Evolutionary conservation across 1,284 basidiomycete species (phyloP).

Genomic region (Sanguinoderma infundibulare): DNA sequence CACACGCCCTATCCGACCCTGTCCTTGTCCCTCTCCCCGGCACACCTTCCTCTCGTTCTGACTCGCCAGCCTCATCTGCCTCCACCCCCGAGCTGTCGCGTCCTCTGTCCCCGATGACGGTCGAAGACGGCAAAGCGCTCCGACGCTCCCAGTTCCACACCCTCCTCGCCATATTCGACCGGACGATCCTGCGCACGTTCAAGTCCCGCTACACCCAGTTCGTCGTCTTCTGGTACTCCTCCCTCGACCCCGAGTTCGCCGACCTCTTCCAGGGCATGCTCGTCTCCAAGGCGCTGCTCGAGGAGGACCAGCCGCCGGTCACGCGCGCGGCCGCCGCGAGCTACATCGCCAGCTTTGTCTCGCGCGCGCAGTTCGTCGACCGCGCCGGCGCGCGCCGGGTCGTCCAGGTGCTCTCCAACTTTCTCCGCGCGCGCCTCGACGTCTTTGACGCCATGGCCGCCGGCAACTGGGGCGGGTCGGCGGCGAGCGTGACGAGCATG

Average conservation of each 20-base stretch:
- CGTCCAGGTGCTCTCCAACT: slow-evolving; percentile 84
- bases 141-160: slow-evolving; percentile 79
- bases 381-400: slow-evolving; percentile 78
- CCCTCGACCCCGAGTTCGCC: slow-evolving; percentile 86
- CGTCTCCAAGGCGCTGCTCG: slow-evolving; percentile 85
- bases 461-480: slow-evolving; percentile 12
- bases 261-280: slow-evolving; percentile 95
- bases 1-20: slow-evolving; percentile 37
- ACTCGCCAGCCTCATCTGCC: slow-evolving; percentile 19
- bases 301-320: slow-evolving; percentile 62
- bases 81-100: slow-evolving; percentile 11
- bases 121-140: slow-evolving; percentile 41
- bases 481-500: slow-evolving; percentile 31
- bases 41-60: slow-evolving; percentile 32
- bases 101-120: slow-evolving; percentile 29
- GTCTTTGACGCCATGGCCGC: slow-evolving; percentile 60
- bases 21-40: slow-evolving; percentile 25
- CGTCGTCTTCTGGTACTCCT: slow-evolving; percentile 94
- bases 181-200: slow-evolving; percentile 92
- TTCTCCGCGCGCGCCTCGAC: slow-evolving; percentile 78
- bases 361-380: slow-evolving; percentile 88
- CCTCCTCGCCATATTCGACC: slow-evolving; percentile 91
- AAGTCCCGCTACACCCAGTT: slow-evolving; percentile 98
- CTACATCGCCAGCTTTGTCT: slow-evolving; percentile 93
- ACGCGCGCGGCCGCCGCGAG: slow-evolving; percentile 89